A percentile compares a stretch with the other conserved stretches of the same genome.
These are phyloP conservation scores for Amoebophrya sp. DNA, from an alignment of 169 alveolate species.

Conservation along the genomic window DNA sequence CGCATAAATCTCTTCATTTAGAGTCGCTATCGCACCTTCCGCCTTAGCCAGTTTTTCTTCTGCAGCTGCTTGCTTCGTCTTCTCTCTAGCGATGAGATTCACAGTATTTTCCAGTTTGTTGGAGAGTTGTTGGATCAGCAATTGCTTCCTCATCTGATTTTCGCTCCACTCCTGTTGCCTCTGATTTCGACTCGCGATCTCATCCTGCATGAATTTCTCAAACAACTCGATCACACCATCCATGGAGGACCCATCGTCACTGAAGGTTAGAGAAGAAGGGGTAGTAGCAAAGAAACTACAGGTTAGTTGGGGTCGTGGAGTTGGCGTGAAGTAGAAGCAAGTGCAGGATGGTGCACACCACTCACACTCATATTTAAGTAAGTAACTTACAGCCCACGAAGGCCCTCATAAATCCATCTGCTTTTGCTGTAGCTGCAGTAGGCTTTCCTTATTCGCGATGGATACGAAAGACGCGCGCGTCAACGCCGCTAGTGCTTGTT, in stretches of 20 bases:
- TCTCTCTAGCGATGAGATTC: neutral
- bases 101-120: neutral
- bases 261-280: too few relatives aligned
- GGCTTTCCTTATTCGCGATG: neutral
- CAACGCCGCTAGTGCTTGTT: neutral
- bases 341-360: too few relatives aligned
- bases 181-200: neutral
- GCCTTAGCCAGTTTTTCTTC: constrained; percentile 9
- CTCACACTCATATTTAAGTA: too few relatives aligned
- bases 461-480: neutral
- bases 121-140: neutral
- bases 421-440: too few relatives aligned
- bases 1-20: neutral
- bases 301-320: too few relatives aligned
- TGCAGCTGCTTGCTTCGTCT: neutral
- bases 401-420: too few relatives aligned
- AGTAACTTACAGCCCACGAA: too few relatives aligned
- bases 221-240: too few relatives aligned
- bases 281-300: too few relatives aligned
- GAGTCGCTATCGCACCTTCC: neutral
- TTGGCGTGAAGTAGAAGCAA: too few relatives aligned
- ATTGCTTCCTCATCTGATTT: neutral
- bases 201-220: neutral
- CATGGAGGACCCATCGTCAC: too few relatives aligned
- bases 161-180: constrained; percentile 6